A percentile compares a stretch with the other conserved stretches of the same genome.
phyloP scores from a whole-genome alignment of 192 early-diverging fungal genomes.

The Glomus cerebriforme region DNA sequence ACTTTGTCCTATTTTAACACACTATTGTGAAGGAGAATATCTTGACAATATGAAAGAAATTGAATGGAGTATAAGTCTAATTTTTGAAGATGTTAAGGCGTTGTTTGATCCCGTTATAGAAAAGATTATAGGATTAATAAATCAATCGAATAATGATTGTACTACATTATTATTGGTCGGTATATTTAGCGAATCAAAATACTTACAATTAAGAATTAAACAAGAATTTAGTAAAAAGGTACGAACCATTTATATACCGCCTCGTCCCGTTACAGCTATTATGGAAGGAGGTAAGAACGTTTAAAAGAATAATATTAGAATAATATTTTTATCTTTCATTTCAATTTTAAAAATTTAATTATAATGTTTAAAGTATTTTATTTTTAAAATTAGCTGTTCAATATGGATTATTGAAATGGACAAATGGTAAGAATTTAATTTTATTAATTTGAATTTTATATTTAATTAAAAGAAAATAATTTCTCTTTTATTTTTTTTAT shows the following conservation, averaged over 20 bases:
- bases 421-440: no score
- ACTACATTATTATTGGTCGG: conserved; percentile 56
- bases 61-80: background rate
- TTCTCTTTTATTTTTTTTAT: no score
- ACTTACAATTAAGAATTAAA: conserved; percentile 53
- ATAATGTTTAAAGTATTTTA: no score
- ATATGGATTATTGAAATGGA: no score
- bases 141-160: conserved; percentile 44
- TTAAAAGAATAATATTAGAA: no score
- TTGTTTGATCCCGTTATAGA: conserved; percentile 58
- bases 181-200: conserved; percentile 56
- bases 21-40: background rate
- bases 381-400: no score
- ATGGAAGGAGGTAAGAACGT: conserved; percentile 41
- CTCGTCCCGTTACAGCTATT: conserved; percentile 52
- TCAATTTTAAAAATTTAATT: no score
- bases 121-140: conserved; percentile 52
- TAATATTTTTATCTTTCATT: no score
- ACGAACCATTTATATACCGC: conserved; percentile 49
- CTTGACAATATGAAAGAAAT: background rate
- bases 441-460: no score
- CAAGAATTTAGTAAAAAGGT: conserved; percentile 52
- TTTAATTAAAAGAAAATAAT: no score
- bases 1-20: background rate
- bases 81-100: background rate